These are phyloP conservation scores for Vigna angularis DNA, from an alignment of 306 rosid species.

Conservation along the genomic window DNA sequence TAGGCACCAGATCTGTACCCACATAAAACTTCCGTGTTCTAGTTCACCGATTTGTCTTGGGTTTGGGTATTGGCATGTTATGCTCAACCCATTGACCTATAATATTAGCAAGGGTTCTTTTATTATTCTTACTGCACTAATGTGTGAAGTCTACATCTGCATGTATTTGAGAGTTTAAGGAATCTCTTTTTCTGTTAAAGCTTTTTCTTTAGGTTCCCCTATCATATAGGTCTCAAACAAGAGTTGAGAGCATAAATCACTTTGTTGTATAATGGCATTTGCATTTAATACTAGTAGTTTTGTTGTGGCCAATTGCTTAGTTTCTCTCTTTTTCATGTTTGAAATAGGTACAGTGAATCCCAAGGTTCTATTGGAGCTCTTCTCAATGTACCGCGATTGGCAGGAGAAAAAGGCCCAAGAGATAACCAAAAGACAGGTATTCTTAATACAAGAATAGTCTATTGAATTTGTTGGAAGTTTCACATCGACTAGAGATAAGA, in stretches of 20 bases:
- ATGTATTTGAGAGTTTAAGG: slow-evolving; percentile 5
- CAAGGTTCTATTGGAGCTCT: slow-evolving; percentile 81
- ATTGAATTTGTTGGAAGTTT: too few relatives aligned
- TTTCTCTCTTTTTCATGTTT: slow-evolving; percentile 36
- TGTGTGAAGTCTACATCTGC: slow-evolving; percentile 8
- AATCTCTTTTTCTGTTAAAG: slow-evolving; percentile 16
- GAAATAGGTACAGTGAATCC: slow-evolving; percentile 77
- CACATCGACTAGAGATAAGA: too few relatives aligned
- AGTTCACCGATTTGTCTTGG: background rate
- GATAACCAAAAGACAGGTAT: slow-evolving; percentile 85
- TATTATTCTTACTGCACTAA: background rate
- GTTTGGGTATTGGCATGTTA: background rate
- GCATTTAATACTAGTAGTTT: slow-evolving; percentile 22
- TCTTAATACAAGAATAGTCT: slow-evolving; percentile 29
- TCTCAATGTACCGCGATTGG: slow-evolving; percentile 82
- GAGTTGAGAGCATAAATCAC: slow-evolving; percentile 30
- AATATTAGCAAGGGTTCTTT: background rate
- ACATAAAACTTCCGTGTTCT: background rate
- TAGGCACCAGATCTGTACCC: background rate
- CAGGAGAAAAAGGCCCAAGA: slow-evolving; percentile 71
- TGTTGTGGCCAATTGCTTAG: slow-evolving; percentile 26
- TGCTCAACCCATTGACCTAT: background rate
- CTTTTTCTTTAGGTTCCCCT: slow-evolving; percentile 13
- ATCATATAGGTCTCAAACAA: slow-evolving; percentile 17
- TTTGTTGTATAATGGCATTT: slow-evolving; percentile 17